phyloP scores from a whole-genome alignment of 2,329 filamentous ascomycete genomes.

The Diplodia seriata region DNA sequence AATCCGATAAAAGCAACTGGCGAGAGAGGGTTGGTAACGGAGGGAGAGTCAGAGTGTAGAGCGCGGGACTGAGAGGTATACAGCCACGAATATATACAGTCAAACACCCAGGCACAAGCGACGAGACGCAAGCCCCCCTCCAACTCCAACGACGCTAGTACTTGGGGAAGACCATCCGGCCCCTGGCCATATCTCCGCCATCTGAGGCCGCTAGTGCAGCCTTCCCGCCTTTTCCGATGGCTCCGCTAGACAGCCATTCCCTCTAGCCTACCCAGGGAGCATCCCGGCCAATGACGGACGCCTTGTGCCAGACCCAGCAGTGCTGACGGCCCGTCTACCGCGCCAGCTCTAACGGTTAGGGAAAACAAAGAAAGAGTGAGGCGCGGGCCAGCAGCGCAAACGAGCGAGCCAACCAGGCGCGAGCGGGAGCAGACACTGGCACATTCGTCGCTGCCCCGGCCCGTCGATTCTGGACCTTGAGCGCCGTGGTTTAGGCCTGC shows the following conservation, averaged over 20 bases:
- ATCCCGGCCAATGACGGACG: constrained; percentile 1
- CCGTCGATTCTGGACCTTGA: neutral
- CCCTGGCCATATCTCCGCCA: constrained; percentile 28
- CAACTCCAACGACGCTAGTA: constrained; percentile 17
- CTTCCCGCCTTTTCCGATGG: constrained; percentile 26
- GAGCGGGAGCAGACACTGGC: neutral
- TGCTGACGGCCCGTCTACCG: constrained; percentile 26
- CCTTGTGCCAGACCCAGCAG: neutral
- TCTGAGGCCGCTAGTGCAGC: constrained; percentile 30
- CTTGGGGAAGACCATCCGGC: constrained; percentile 14
- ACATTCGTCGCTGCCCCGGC: neutral
- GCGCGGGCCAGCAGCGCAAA: neutral
- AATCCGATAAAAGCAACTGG: neutral
- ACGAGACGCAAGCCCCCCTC: neutral
- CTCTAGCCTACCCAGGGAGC: constrained; percentile 8
- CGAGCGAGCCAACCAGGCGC: neutral
- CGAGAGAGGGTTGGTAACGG: neutral
- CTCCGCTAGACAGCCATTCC: constrained; percentile 14
- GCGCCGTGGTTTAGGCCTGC: neutral
- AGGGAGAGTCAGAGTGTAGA: neutral
- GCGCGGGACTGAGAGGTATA: neutral
- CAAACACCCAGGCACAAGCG: neutral
- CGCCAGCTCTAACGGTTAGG: constrained; percentile 19
- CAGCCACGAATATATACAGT: constrained; percentile 12
- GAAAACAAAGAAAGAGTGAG: constrained; percentile 4